Conservation (phyloP, 495 filamentous ascomycete species). For the Glarea lozoyensis region DNA sequence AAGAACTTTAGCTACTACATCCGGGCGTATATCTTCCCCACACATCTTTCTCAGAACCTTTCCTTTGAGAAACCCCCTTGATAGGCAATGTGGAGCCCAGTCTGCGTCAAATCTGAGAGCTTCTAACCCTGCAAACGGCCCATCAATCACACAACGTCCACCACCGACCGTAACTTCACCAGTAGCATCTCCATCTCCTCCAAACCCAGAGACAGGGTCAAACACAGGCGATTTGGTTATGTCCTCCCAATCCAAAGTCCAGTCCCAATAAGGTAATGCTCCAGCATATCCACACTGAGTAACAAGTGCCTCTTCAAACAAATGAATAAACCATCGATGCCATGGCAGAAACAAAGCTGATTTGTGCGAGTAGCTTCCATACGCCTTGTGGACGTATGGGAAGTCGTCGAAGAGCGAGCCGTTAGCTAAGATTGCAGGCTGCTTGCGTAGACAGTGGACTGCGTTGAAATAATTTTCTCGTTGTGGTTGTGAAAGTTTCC, state of each 20-base stretch:
- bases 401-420: no score
- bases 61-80: not conserved
- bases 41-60: not conserved
- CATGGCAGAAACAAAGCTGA: constrained; percentile 46
- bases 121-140: constrained; percentile 14
- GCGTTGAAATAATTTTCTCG: no score
- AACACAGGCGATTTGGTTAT: not conserved
- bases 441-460: no score
- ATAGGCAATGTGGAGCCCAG: constrained; percentile 15
- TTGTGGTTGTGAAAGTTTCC: no score
- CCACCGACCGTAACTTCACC: not conserved
- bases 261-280: constrained; percentile 1
- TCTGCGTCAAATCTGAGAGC: not conserved
- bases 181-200: not conserved
- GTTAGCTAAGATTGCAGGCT: no score
- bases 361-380: no score
- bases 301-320: constrained; percentile 57
- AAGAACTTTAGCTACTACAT: not conserved
- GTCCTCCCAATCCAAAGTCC: not conserved
- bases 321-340: constrained; percentile 58
- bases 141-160: constrained; percentile 13
- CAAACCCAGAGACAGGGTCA: not conserved
- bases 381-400: no score
- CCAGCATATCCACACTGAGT: constrained; percentile 36
- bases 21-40: not conserved